Base-by-base conservation (phyloP, 2,329 filamentous ascomycete species). In the Sclerotinia subarctica region DNA sequence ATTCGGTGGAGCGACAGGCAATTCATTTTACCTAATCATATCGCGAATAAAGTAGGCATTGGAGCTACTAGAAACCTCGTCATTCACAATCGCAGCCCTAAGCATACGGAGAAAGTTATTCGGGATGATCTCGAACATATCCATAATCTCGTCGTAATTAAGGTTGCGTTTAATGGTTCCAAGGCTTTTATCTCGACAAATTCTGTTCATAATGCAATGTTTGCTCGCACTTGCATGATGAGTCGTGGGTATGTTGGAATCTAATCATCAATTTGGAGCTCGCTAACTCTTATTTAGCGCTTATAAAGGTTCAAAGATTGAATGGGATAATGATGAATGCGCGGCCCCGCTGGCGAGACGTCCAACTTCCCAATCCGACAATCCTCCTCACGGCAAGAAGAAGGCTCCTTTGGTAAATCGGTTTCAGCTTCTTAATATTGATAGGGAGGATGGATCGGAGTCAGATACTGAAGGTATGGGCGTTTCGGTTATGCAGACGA, bases 121-220 rank as follows among this genome's bases (percentile, higher is more conserved):
- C 87, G 90, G 15, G 84, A 88, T 5, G 90, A 96, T 73, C 82
- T 95, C 49, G 89, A 93, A 32, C 92, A 96, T 76, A 94, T 96
- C 69, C 88, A 94, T 80, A 91, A 92, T 70, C 82, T 96, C 1
- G 81, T 89, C 29, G 85, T 96, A 15, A 82, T 95, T 74, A 85
- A 85, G 54, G 80, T 95, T 56, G 78, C 80, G 10, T 89, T 91
- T 77, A 78, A 79, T 3, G 80, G 82, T 24, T 82, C 82, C 5
- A 85, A 88, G 77, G 90, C 85, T 69, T 86, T 86, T 77, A 87
- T 96, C 71, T 88, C 86, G 67, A 92, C 89, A 10, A 96, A 94
- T 77, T 93, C 91, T 0, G 84, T 96, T 13, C 85, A 90, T 74
- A 89, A 90, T 70, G 90, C 92, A 15, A 83, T 92, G 64, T 92